Conservation (phyloP, 1,284 basidiomycete genomes). For the Cutaneotrichosporon cutaneum region DNA sequence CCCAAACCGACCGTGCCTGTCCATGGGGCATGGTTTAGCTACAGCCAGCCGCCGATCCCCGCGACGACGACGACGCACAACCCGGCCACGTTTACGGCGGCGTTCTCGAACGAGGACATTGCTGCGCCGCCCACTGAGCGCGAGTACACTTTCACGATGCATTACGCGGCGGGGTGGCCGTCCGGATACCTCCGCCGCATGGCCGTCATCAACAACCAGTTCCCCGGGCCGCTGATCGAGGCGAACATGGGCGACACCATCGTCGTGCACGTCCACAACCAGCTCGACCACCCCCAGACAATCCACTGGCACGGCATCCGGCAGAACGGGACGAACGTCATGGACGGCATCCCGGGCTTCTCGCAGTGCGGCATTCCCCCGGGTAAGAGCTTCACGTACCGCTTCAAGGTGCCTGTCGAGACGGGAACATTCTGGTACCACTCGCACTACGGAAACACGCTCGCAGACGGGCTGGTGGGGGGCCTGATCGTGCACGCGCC, state of each 20-base stretch:
- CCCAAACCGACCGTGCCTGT: not conserved
- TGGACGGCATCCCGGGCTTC: constrained; percentile 43
- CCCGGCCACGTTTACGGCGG: not conserved
- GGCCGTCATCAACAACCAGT: constrained; percentile 19
- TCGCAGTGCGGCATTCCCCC: constrained; percentile 59
- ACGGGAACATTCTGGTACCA: constrained; percentile 43
- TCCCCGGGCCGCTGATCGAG: constrained; percentile 36
- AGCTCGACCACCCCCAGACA: constrained; percentile 26
- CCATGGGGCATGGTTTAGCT: constrained; percentile 7
- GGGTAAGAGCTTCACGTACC: constrained; percentile 57
- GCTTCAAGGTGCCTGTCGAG: constrained; percentile 31
- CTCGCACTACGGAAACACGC: constrained; percentile 36
- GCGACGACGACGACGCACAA: not conserved
- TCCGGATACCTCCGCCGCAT: constrained; percentile 21
- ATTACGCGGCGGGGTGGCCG: constrained; percentile 8
- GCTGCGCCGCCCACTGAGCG: not conserved
- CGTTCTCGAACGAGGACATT: not conserved
- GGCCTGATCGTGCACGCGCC: constrained; percentile 35
- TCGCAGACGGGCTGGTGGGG: constrained; percentile 36
- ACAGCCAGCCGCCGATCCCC: constrained; percentile 8
- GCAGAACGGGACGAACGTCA: constrained; percentile 31
- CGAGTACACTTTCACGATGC: not conserved
- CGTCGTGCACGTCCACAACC: constrained; percentile 33
- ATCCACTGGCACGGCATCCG: constrained; percentile 44
- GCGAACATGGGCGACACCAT: constrained; percentile 37